phyloP scores from a whole-genome alignment of 805 yeast species.

The Diddensiella santjacobensis region DNA sequence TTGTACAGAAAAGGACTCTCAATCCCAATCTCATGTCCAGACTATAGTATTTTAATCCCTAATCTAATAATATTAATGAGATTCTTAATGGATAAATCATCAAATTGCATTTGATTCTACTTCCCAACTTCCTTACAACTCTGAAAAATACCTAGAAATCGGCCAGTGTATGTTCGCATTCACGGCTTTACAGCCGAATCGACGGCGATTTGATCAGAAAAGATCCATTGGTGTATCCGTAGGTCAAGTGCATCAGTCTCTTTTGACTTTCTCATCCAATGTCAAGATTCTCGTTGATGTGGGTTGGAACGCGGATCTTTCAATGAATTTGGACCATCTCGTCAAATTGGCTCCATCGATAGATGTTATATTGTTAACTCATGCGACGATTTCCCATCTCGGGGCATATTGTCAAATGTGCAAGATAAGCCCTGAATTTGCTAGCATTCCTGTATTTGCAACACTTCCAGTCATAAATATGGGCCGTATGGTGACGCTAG shows the following conservation, averaged over 20 bases:
- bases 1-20: not conserved
- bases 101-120: no score
- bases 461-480: constrained; percentile 86
- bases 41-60: no score
- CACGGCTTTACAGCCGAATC: constrained; percentile 25
- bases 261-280: constrained; percentile 32
- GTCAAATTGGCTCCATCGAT: constrained; percentile 31
- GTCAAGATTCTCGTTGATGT: constrained; percentile 35
- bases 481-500: constrained; percentile 84
- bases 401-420: constrained; percentile 76
- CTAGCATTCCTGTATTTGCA: constrained; percentile 72
- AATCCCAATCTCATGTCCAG: no score
- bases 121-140: not conserved
- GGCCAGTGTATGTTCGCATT: constrained; percentile 36
- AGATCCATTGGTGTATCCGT: not conserved
- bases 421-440: constrained; percentile 49
- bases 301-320: constrained; percentile 38
- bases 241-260: constrained; percentile 25
- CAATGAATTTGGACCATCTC: constrained; percentile 20
- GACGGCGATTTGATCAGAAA: not conserved
- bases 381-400: constrained; percentile 71
- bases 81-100: no score
- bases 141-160: not conserved
- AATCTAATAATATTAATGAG: no score
- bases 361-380: constrained; percentile 73